Evolutionary conservation across 179 eudicot species (phyloP), one percentile per base, ranked within the genome.

Genomic region (Silene noctiflora): DNA sequence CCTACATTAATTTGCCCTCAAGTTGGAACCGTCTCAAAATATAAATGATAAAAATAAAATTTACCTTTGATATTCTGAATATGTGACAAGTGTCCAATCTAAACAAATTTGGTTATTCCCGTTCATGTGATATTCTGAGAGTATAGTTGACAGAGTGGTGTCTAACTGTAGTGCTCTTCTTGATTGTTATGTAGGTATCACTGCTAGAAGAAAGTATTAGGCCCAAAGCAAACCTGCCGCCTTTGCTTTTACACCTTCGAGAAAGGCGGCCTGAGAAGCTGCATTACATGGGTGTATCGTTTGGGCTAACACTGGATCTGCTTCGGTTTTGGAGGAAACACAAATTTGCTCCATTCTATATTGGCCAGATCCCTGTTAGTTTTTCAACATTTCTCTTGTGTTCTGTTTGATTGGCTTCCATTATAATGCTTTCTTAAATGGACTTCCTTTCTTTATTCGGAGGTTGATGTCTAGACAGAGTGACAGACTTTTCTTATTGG

Each of bases 251-350:
- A 71, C 91, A 86, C 84, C 90, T 88, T 78, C 84, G 85, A 67
- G 97, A 95, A 74, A 84, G 97, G 46, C 83, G 82, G 19, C 91
- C 96, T 69, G 97, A 95, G 84, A 93, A 84, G 80, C 86, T 95
- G 51, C 95, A 93, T 80, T 95, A 93, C 71, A 20, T 95, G 53
- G 99, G 97, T 76, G 99, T 95, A 51, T 95, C 99, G 6, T 95
- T 91, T 88, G 99, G 97, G 80, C 95, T 95, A 62, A 95, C 97
- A 17, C 84, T 81, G 62, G 95, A 93, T 71, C 90, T 95, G 11
- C 89, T 95, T 76, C 88, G 92, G 53, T 95, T 95, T 78, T 93
- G 99, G 99, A 93, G 88, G 81, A 93, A 81, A 70, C 96, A 86
- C 71, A 87, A 87, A 73, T 95, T 93, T 81, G 88, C 88, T 81